A percentile compares a stretch with the other conserved stretches of the same genome.
Conservation (phyloP, 257 asterid genomes). For the Solanum etuberosum region DNA sequence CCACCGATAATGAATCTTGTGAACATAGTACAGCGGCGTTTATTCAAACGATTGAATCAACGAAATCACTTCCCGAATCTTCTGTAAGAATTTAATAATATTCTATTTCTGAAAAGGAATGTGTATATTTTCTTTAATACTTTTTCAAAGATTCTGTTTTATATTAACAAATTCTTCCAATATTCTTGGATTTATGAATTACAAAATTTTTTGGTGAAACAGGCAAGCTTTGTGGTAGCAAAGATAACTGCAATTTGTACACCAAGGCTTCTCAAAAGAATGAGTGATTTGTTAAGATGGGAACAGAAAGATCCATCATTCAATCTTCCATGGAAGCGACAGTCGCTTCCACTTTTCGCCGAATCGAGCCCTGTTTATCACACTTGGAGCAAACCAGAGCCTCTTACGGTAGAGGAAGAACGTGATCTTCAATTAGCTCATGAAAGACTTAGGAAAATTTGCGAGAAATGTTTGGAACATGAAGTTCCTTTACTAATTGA, state of each 20-base stretch:
- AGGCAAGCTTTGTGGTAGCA: slow-evolving; percentile 83
- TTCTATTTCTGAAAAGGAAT: not conserved
- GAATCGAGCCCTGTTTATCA: slow-evolving; percentile 69
- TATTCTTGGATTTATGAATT: not conserved
- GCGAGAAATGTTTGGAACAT: slow-evolving; percentile 25
- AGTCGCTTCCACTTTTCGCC: slow-evolving; percentile 42
- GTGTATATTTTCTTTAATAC: not conserved
- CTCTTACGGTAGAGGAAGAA: slow-evolving; percentile 50
- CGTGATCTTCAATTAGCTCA: slow-evolving; percentile 32
- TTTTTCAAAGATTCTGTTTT: not conserved
- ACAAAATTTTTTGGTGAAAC: not conserved
- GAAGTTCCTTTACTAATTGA: slow-evolving; percentile 55
- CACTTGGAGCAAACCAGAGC: slow-evolving; percentile 36
- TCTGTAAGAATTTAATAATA: slow-evolving; percentile 26
- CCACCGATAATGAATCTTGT: slow-evolving; percentile 38
- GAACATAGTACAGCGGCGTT: slow-evolving; percentile 39
- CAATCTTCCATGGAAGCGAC: slow-evolving; percentile 72
- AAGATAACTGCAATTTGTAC: slow-evolving; percentile 81
- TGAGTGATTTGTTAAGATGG: slow-evolving; percentile 79
- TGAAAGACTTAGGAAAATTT: slow-evolving; percentile 32
- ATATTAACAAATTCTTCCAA: not conserved
- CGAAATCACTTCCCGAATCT: slow-evolving; percentile 17
- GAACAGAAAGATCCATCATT: slow-evolving; percentile 34
- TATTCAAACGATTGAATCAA: slow-evolving; percentile 35
- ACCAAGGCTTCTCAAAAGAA: slow-evolving; percentile 38